These are phyloP conservation scores for Albifimbria verrucaria DNA, from an alignment of 2,329 filamentous ascomycete genomes.

Conservation along the genomic window DNA sequence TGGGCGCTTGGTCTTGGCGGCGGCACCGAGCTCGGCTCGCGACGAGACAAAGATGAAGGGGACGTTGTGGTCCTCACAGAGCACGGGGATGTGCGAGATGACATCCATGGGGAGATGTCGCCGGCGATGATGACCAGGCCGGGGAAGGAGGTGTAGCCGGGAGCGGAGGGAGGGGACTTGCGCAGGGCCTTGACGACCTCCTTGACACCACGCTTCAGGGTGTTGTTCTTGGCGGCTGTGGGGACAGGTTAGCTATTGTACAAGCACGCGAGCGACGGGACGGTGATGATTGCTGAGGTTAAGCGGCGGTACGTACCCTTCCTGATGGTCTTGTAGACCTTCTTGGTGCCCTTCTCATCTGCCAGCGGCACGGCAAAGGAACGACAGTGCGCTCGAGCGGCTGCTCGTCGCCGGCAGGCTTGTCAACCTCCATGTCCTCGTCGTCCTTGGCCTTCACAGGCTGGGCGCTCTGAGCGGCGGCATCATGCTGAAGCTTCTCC, in stretches of 20 bases:
- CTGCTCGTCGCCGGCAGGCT: conserved; percentile 37
- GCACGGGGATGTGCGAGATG: conserved; percentile 94
- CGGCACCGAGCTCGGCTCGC: conserved; percentile 88
- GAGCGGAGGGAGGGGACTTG: conserved; percentile 75
- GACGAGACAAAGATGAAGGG: conserved; percentile 95
- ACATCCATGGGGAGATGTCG: conserved; percentile 99
- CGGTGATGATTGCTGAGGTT: not conserved
- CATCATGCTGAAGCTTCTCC: conserved; percentile 58
- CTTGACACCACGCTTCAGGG: conserved; percentile 96
- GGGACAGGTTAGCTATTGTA: conserved; percentile 12
- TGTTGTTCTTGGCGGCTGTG: conserved; percentile 88
- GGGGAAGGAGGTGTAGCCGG: conserved; percentile 60
- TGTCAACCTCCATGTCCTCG: conserved; percentile 43
- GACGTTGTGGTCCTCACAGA: conserved; percentile 97
- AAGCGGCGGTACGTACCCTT: conserved; percentile 44
- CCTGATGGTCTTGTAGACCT: conserved; percentile 54
- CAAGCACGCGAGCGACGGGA: not conserved
- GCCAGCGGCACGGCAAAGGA: conserved; percentile 78
- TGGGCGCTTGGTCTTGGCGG: conserved; percentile 91
- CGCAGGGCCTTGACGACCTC: conserved; percentile 98
- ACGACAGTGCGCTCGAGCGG: conserved; percentile 61
- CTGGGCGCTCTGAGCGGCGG: conserved; percentile 36
- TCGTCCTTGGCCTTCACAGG: conserved; percentile 37
- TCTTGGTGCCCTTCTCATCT: conserved; percentile 71
- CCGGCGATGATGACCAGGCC: conserved; percentile 88